phyloP scores from a whole-genome alignment of 208 protist genomes.

The Crithidia sp. region DNA sequence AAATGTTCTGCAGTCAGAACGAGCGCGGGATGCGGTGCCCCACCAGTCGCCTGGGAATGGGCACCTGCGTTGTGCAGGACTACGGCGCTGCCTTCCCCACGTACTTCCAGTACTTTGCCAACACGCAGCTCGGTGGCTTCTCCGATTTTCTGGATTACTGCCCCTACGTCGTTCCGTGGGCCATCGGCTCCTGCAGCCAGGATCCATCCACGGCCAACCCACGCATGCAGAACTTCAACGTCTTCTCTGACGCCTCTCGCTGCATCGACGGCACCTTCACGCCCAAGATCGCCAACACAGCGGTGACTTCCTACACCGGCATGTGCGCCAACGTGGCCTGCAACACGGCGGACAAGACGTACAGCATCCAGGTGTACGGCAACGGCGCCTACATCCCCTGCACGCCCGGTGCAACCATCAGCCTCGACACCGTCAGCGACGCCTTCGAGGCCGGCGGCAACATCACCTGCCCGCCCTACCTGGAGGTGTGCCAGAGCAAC shows the following conservation, averaged over 20 bases:
- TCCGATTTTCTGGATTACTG: conserved; percentile 56
- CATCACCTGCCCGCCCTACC: conserved; percentile 15
- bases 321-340: conserved; percentile 2
- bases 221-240: conserved; percentile 7
- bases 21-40: conserved; percentile 34
- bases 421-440: neutral
- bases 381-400: neutral
- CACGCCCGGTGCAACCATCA: neutral
- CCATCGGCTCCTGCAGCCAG: conserved; percentile 24
- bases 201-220: neutral
- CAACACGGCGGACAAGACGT: neutral
- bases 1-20: conserved; percentile 54
- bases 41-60: conserved; percentile 28
- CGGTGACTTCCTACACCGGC: neutral
- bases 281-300: neutral
- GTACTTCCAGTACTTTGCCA: conserved; percentile 60
- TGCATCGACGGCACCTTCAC: conserved; percentile 19
- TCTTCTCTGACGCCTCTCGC: conserved; percentile 9
- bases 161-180: conserved; percentile 34
- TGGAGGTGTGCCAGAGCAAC: conserved; percentile 25
- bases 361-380: conserved; percentile 9
- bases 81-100: conserved; percentile 10
- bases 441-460: conserved; percentile 12
- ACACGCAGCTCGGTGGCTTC: conserved; percentile 17
- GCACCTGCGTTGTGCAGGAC: conserved; percentile 27